Conservation (phyloP, 768 basidiomycete species). For the Podaxis mareebaensis region DNA sequence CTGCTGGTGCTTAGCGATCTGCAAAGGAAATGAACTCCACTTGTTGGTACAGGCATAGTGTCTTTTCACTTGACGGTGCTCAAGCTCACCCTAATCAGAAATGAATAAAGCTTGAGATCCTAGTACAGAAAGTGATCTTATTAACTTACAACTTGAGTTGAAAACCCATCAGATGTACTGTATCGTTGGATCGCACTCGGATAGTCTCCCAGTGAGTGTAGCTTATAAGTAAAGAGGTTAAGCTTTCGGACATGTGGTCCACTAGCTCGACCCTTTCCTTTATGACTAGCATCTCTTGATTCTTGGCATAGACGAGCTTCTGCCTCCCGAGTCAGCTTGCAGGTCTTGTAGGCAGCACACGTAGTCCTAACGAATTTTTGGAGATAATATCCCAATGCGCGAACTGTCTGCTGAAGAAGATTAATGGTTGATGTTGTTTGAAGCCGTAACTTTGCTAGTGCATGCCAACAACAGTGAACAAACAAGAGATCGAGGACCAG, state of each 20-base stretch:
- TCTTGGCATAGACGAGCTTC: rapidly evolving
- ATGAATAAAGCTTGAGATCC: not conserved
- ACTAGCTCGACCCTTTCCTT: not conserved
- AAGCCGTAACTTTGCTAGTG: not conserved
- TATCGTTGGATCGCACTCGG: not conserved
- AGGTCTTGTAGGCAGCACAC: not conserved
- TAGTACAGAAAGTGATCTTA: not conserved
- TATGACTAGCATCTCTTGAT: not conserved
- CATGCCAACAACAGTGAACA: not conserved
- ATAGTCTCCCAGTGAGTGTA: not conserved
- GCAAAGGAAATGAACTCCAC: not conserved
- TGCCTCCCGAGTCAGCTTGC: not conserved
- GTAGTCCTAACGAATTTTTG: not conserved
- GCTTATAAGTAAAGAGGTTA: not conserved
- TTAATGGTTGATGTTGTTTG: not conserved
- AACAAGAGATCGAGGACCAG: not conserved
- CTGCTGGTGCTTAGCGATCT: not conserved
- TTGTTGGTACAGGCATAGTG: not conserved
- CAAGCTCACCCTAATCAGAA: not conserved
- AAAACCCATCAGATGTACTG: not conserved
- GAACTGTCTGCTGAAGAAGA: not conserved
- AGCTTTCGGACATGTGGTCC: not conserved
- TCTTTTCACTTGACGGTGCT: not conserved
- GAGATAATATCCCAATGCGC: not conserved
- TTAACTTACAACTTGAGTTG: not conserved